These are phyloP conservation scores for Uncinocarpus reesii DNA, from an alignment of 2,329 filamentous ascomycete species.

Conservation along the genomic window DNA sequence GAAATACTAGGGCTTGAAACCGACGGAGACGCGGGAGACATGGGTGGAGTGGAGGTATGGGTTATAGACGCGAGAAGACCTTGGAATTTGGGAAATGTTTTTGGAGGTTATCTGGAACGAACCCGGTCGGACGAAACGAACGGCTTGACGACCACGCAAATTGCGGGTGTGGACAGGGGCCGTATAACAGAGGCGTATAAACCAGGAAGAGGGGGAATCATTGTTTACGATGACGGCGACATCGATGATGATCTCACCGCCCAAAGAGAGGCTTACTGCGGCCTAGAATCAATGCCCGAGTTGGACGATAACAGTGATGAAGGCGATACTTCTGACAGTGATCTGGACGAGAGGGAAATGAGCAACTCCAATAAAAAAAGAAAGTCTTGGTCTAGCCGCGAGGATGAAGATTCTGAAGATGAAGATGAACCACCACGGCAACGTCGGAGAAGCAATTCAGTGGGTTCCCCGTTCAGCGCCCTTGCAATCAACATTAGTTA, in stretches of 20 bases:
- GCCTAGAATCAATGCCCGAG: constrained; percentile 83
- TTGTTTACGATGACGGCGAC: constrained; percentile 94
- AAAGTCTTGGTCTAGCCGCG: constrained; percentile 62
- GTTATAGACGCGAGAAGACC: constrained; percentile 81
- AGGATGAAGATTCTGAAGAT: constrained; percentile 51
- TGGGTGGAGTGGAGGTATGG: constrained; percentile 89
- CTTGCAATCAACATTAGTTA: constrained; percentile 2
- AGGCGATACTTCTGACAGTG: constrained; percentile 47
- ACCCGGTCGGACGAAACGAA: constrained; percentile 38
- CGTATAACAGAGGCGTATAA: constrained; percentile 62
- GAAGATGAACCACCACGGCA: constrained; percentile 68
- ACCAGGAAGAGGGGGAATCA: constrained; percentile 71
- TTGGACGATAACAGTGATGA: constrained; percentile 60
- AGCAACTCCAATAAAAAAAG: constrained; percentile 50
- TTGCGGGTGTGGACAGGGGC: constrained; percentile 60
- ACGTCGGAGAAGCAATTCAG: constrained; percentile 77
- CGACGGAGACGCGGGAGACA: constrained; percentile 51
- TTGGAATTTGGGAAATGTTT: constrained; percentile 91
- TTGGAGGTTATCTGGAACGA: constrained; percentile 59
- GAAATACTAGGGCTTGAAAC: constrained; percentile 66
- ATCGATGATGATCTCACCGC: constrained; percentile 68
- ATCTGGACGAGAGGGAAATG: constrained; percentile 44
- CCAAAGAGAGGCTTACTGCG: constrained; percentile 73
- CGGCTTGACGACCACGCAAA: constrained; percentile 39
- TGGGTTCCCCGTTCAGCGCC: constrained; percentile 32